These are phyloP conservation scores for Barnettozyma californica DNA, from an alignment of 805 yeast genomes.

Conservation along the genomic window DNA sequence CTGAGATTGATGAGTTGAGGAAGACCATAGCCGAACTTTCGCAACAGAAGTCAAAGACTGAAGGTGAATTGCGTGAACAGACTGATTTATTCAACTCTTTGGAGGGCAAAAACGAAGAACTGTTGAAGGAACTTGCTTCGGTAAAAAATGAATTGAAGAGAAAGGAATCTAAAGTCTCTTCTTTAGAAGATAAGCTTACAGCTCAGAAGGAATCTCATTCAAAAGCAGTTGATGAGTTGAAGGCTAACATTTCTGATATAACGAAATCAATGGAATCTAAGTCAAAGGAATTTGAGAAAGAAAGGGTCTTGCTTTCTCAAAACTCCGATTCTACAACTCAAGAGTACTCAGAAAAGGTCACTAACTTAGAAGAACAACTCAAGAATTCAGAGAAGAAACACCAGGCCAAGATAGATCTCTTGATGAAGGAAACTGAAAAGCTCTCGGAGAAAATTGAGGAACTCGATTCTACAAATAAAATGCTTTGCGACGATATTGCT, in stretches of 20 bases:
- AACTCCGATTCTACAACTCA: conserved; percentile 45
- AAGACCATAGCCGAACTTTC: neutral
- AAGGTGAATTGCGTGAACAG: neutral
- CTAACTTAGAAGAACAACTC: conserved; percentile 34
- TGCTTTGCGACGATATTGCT: conserved; percentile 2
- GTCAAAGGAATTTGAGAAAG: conserved; percentile 42
- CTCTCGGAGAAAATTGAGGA: conserved; percentile 15
- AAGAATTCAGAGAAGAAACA: conserved; percentile 11
- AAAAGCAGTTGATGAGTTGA: conserved; percentile 21
- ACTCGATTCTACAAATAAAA: conserved; percentile 9
- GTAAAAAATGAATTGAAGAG: conserved; percentile 8
- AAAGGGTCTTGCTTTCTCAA: conserved; percentile 41
- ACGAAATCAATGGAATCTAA: conserved; percentile 34
- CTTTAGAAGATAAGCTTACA: conserved; percentile 17
- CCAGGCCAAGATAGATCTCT: conserved; percentile 3
- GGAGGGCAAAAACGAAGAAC: neutral
- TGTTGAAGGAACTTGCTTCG: conserved; percentile 7
- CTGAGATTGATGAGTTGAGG: conserved; percentile 9
- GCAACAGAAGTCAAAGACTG: neutral
- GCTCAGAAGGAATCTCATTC: conserved; percentile 19
- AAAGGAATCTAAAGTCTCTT: conserved; percentile 12
- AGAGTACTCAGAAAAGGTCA: conserved; percentile 43
- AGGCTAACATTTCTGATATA: conserved; percentile 27
- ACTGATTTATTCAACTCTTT: neutral
- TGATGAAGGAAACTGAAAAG: conserved; percentile 11